These are phyloP conservation scores for Tuber umbilicatum DNA, from an alignment of 495 filamentous ascomycete species.

Conservation along the genomic window DNA sequence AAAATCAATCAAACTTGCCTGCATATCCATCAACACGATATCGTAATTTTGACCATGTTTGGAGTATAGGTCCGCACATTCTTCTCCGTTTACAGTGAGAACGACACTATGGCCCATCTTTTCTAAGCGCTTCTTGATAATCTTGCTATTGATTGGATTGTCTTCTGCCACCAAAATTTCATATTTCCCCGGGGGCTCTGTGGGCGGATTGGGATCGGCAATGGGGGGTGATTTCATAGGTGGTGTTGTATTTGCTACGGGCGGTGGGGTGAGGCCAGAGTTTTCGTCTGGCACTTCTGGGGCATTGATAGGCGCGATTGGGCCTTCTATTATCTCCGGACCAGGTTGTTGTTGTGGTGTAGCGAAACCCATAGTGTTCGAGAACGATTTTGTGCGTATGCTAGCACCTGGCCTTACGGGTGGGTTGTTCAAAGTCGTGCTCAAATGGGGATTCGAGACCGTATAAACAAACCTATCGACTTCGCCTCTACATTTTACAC, in stretches of 20 bases:
- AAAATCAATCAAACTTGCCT: slow-evolving; percentile 50
- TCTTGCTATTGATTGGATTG: slow-evolving; percentile 85
- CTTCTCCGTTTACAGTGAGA: slow-evolving; percentile 77
- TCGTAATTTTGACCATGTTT: slow-evolving; percentile 57
- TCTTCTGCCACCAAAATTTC: slow-evolving; percentile 81
- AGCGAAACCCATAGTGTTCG: background rate
- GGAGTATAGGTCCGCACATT: slow-evolving; percentile 65
- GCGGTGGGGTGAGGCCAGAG: background rate
- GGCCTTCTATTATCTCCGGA: slow-evolving; percentile 45
- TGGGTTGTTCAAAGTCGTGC: slow-evolving; percentile 20
- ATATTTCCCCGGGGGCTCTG: slow-evolving; percentile 35
- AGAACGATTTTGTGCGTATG: slow-evolving; percentile 21
- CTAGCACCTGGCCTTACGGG: background rate
- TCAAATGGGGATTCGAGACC: slow-evolving; percentile 37
- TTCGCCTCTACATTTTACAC: slow-evolving; percentile 15
- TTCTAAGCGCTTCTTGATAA: slow-evolving; percentile 74
- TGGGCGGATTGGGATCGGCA: background rate
- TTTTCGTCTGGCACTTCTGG: slow-evolving; percentile 45
- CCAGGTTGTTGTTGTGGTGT: slow-evolving; percentile 36
- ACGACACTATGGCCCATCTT: slow-evolving; percentile 69
- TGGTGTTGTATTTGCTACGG: background rate
- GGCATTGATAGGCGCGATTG: slow-evolving; percentile 45
- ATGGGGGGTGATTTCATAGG: background rate
- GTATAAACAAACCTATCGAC: slow-evolving; percentile 21
- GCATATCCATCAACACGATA: slow-evolving; percentile 94